Evolutionary conservation across 805 yeast genomes (phyloP).

Genomic region (Pichia deserticola): DNA sequence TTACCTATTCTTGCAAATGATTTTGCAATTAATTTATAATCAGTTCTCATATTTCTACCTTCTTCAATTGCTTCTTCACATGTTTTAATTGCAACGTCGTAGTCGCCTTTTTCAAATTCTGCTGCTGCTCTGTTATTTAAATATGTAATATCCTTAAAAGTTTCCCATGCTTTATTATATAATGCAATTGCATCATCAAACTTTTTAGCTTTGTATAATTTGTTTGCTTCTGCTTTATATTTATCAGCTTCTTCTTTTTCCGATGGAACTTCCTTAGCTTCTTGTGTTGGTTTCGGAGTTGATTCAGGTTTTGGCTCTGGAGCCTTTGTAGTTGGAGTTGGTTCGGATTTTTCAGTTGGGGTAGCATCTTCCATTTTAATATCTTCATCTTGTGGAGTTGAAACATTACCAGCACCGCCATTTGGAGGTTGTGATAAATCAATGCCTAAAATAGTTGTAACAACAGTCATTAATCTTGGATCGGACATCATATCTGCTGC

Average conservation of each 20-base stretch:
- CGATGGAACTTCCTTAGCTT: conserved; percentile 21
- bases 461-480: conserved; percentile 80
- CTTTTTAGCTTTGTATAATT: conserved; percentile 73
- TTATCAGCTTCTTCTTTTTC: conserved; percentile 51
- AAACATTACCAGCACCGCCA: conserved; percentile 19
- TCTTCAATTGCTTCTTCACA: conserved; percentile 78
- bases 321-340: conserved; percentile 11
- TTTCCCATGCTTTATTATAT: conserved; percentile 81
- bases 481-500: conserved; percentile 67
- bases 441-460: conserved; percentile 81
- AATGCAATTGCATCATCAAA: conserved; percentile 89
- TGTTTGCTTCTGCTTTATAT: conserved; percentile 80
- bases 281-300: conserved; percentile 24
- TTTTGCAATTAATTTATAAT: conserved; percentile 86
- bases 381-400: conserved; percentile 16
- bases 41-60: conserved; percentile 86
- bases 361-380: conserved; percentile 34
- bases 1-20: conserved; percentile 90
- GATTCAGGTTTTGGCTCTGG: conserved; percentile 2
- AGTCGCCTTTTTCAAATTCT: conserved; percentile 91
- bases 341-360: neutral
- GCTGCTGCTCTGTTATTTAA: conserved; percentile 97
- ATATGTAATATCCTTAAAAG: conserved; percentile 78
- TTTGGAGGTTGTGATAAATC: conserved; percentile 39
- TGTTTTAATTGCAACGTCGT: conserved; percentile 74